Conservation (phyloP, 2,329 filamentous ascomycete genomes). For the Arachnomyces sp. region DNA sequence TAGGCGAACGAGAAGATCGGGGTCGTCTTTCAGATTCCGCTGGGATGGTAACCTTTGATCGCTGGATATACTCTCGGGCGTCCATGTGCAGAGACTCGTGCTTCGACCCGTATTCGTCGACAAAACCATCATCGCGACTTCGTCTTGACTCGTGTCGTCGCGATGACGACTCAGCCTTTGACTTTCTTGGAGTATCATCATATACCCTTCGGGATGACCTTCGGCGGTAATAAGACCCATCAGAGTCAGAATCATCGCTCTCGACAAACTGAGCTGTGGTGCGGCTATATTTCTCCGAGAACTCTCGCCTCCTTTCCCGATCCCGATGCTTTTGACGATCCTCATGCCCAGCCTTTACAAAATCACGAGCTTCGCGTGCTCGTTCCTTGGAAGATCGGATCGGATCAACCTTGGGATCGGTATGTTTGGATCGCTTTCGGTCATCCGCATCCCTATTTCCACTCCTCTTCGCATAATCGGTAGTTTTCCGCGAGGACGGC, state of each 20-base stretch:
- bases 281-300: constrained; percentile 31
- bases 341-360: constrained; percentile 22
- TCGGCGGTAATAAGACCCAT: constrained; percentile 18
- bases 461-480: constrained; percentile 27
- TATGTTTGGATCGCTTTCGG: constrained; percentile 28
- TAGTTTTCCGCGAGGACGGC: constrained; percentile 31
- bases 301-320: constrained; percentile 35
- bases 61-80: constrained; percentile 33
- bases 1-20: constrained; percentile 27
- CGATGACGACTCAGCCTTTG: constrained; percentile 16
- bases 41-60: constrained; percentile 19
- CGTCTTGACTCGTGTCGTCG: constrained; percentile 15
- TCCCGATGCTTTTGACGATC: constrained; percentile 33
- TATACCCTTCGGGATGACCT: constrained; percentile 12
- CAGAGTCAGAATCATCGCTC: constrained; percentile 25
- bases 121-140: constrained; percentile 21
- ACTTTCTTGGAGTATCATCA: constrained; percentile 7
- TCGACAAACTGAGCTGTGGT: constrained; percentile 20
- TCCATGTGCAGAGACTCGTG: constrained; percentile 22
- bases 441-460: constrained; percentile 27
- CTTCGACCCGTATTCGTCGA: constrained; percentile 24
- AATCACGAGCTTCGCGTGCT: constrained; percentile 18
- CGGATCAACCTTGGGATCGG: constrained; percentile 13
- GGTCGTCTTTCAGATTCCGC: constrained; percentile 19
- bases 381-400: constrained; percentile 24